Evolutionary conservation across 2,329 filamentous ascomycete genomes (phyloP).

Genomic region (Sporothrix pseudoabietina): DNA sequence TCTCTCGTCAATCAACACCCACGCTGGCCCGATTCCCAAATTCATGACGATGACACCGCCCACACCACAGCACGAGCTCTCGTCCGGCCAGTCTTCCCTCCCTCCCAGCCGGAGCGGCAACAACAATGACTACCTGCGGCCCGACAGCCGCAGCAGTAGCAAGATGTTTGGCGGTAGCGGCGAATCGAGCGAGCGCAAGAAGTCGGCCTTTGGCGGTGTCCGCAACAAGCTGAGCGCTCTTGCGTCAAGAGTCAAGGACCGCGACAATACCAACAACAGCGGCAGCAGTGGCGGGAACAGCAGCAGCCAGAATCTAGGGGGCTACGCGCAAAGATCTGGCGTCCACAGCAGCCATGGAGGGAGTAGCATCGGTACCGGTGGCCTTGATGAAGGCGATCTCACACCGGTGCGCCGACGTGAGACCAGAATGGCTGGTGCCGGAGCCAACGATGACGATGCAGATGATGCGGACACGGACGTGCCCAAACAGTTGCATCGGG

Average conservation of each 20-base stretch:
- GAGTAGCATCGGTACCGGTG: not conserved
- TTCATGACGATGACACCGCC: slow-evolving; percentile 54
- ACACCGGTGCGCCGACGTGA: slow-evolving; percentile 28
- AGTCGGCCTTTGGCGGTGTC: slow-evolving; percentile 33
- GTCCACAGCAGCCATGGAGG: slow-evolving; percentile 27
- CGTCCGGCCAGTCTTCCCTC: not conserved
- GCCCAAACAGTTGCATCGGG: slow-evolving; percentile 15
- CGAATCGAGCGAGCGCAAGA: slow-evolving; percentile 33
- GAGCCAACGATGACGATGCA: slow-evolving; percentile 10
- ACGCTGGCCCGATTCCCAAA: slow-evolving; percentile 42
- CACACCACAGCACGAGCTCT: slow-evolving; percentile 41
- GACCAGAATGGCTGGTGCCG: not conserved
- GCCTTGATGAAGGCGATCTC: not conserved
- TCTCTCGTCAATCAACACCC: slow-evolving; percentile 28
- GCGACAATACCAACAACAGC: slow-evolving; percentile 24
- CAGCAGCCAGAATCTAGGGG: not conserved
- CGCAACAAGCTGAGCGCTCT: slow-evolving; percentile 38
- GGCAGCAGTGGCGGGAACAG: not conserved
- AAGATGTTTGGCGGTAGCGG: slow-evolving; percentile 21
- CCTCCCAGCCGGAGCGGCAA: slow-evolving; percentile 25
- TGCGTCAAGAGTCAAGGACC: slow-evolving; percentile 37
- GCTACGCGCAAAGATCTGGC: not conserved
- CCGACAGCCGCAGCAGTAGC: slow-evolving; percentile 34
- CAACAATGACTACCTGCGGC: slow-evolving; percentile 36
- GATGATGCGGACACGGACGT: slow-evolving; percentile 32